Conservation (phyloP, 495 filamentous ascomycete species). For the Talaromyces adpressus region DNA sequence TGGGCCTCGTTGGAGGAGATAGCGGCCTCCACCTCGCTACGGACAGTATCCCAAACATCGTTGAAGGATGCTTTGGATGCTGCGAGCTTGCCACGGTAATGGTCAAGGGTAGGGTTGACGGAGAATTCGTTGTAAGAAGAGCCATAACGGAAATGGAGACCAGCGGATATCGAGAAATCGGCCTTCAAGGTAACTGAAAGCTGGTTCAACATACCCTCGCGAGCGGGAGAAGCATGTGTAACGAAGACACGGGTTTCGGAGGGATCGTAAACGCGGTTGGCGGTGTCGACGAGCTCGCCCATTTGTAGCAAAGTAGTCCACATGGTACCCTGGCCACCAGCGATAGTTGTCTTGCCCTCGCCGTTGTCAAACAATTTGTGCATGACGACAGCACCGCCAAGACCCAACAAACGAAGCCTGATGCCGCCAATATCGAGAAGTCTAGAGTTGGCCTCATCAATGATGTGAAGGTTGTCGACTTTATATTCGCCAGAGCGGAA, state of each 20-base stretch:
- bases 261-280: slow-evolving; percentile 95
- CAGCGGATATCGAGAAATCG: slow-evolving; percentile 96
- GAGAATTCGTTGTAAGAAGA: slow-evolving; percentile 99
- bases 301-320: slow-evolving; percentile 98
- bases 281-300: slow-evolving; percentile 97
- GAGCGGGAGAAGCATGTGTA: slow-evolving; percentile 93
- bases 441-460: slow-evolving; percentile 94
- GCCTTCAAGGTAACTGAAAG: slow-evolving; percentile 96
- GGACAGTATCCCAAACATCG: slow-evolving; percentile 99
- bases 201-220: slow-evolving; percentile 96
- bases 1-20: slow-evolving; percentile 90
- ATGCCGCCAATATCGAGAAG: slow-evolving; percentile 91
- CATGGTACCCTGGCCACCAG: slow-evolving; percentile 98
- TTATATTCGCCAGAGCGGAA: slow-evolving; percentile 98
- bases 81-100: slow-evolving; percentile 99
- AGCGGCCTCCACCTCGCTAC: slow-evolving; percentile 86
- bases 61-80: slow-evolving; percentile 98
- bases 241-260: slow-evolving; percentile 97
- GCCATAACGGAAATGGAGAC: slow-evolving; percentile 96
- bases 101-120: slow-evolving; percentile 95
- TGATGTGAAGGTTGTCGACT: slow-evolving; percentile 93
- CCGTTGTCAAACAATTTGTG: slow-evolving; percentile 99
- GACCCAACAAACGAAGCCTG: slow-evolving; percentile 87
- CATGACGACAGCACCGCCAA: slow-evolving; percentile 98
- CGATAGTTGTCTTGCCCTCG: slow-evolving; percentile 95